Base-by-base conservation (phyloP, 306 rosid genomes). In the Chamaecrista fasciculata region DNA sequence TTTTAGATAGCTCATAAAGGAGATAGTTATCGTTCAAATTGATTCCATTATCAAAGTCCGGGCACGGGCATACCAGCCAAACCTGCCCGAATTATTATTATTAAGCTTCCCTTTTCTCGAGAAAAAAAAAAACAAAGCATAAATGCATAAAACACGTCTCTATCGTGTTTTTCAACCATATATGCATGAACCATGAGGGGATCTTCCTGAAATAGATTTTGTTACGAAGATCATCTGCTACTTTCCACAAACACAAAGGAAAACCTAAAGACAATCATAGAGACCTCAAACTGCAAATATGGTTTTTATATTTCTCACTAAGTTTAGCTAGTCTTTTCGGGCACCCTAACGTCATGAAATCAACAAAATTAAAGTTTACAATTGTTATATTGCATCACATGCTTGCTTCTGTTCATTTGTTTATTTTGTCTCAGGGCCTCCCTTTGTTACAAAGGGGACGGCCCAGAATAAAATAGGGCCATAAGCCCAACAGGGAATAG, bases 101-200 rank as follows among this genome's bases (percentile, higher is more conserved):
- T 51, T 8, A 12, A 33, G 28, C 57, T 62, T 55, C 37, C 39
- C 34, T 77, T 53, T 43, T 56, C 37, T 63, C 15, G 16, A 66
- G 48, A 29, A 50, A 37, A 8, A 37, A 79, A 82, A 76, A 79
- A 82, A 77, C 71, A 82, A 79, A 74, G n/a, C n/a, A n/a, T n/a
- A n/a, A n/a, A n/a, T n/a, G 82, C 72, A 77, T 57, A 66, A 61
- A 16, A 43, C 19, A 49, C 18, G 44, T 70, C 67, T 23, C 18
- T 63, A 73, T 76, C 40, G 47, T 67, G 49, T 60, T 82, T 71
- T 79, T 59, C 57, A 36, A 23, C 44, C n/a, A n/a, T n/a, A n/a
- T 11, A 8, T 5, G 20, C 50, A 46, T 24, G 46, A n/a, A n/a
- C n/a, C n/a, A n/a, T n/a, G n/a, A n/a, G 28, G 39, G 50, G 34